Conservation (phyloP, 495 filamentous ascomycete genomes). For the Penicillium goetzii region DNA sequence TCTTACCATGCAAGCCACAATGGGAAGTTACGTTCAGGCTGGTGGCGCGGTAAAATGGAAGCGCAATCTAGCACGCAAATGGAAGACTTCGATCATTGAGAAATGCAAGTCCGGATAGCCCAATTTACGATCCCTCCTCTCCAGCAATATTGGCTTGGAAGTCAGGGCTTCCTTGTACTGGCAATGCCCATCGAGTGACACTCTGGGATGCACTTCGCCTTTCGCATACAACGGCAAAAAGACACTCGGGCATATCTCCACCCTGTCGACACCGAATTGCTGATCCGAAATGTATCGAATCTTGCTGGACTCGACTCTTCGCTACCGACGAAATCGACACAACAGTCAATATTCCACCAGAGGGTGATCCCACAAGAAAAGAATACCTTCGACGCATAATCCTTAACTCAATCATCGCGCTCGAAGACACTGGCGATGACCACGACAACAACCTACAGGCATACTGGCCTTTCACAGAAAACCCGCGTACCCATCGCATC, state of each 20-base stretch:
- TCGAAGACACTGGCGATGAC: constrained; percentile 14
- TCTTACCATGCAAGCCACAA: neutral
- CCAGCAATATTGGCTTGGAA: constrained; percentile 15
- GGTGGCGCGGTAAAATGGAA: constrained; percentile 13
- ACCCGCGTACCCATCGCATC: neutral
- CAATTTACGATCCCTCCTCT: constrained; percentile 4
- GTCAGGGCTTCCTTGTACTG: constrained; percentile 21
- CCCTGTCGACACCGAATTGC: constrained; percentile 13
- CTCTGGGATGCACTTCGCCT: constrained; percentile 22
- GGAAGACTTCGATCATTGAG: constrained; percentile 15
- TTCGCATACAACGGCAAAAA: constrained; percentile 3
- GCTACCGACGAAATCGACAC: neutral
- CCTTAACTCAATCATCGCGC: constrained; percentile 10
- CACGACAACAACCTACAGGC: constrained; percentile 12
- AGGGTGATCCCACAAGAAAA: neutral
- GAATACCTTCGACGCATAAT: constrained; percentile 5
- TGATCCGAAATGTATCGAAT: constrained; percentile 6
- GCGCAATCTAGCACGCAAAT: constrained; percentile 10
- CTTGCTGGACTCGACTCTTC: constrained; percentile 15
- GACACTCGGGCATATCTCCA: neutral
- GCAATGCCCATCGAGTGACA: constrained; percentile 17
- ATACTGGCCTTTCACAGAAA: constrained; percentile 16
- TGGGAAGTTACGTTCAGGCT: constrained; percentile 4
- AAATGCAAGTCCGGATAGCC: constrained; percentile 1
- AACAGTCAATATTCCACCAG: neutral